These are phyloP conservation scores for Saturnispora dispora DNA, from an alignment of 805 yeast genomes.

Conservation along the genomic window DNA sequence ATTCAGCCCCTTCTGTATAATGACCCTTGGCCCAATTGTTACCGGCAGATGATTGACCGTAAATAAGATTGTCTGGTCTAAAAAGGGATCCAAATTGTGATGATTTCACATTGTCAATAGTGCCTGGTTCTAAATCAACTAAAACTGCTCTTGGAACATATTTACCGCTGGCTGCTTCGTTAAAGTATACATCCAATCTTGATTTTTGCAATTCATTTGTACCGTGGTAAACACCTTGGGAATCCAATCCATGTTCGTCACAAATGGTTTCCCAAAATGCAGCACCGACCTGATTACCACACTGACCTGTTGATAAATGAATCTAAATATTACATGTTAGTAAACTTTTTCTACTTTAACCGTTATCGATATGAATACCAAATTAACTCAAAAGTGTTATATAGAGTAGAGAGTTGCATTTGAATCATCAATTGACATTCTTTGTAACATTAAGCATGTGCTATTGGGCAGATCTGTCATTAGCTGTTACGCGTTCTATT, in stretches of 20 bases:
- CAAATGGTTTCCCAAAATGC: constrained; percentile 91
- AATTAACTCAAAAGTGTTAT: no score
- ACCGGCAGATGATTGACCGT: constrained; percentile 89
- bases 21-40: constrained; percentile 97
- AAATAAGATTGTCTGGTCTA: constrained; percentile 86
- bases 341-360: background rate
- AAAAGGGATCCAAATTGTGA: constrained; percentile 78
- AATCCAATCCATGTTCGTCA: constrained; percentile 77
- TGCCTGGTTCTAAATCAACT: constrained; percentile 91
- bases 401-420: background rate
- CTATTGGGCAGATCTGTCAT: background rate
- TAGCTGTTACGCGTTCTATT: constrained; percentile 1
- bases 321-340: constrained; percentile 38
- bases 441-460: background rate
- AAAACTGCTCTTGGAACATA: constrained; percentile 91
- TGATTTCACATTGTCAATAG: constrained; percentile 75
- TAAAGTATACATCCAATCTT: constrained; percentile 70
- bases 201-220: constrained; percentile 41
- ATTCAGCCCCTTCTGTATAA: constrained; percentile 94
- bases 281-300: constrained; percentile 98
- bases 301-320: constrained; percentile 95
- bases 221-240: constrained; percentile 65
- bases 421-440: background rate
- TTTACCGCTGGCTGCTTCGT: constrained; percentile 79
- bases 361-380: background rate